These are phyloP conservation scores for Manihot esculenta DNA, from an alignment of 441 rosid species.

Conservation along the genomic window DNA sequence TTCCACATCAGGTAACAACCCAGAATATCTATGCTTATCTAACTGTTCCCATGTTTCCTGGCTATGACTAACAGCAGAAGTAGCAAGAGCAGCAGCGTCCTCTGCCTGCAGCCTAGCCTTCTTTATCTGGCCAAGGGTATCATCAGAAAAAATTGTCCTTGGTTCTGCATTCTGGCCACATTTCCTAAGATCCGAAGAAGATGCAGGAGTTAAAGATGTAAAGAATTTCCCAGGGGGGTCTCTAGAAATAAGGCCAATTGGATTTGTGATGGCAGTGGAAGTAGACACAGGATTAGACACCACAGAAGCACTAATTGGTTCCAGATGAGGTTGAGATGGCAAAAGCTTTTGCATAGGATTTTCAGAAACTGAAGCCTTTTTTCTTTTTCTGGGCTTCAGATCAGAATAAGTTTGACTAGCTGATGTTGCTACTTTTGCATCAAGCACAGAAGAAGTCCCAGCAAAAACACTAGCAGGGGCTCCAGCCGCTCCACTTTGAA, in stretches of 20 bases:
- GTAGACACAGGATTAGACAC: slow-evolving; percentile 35
- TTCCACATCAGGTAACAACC: slow-evolving; percentile 59
- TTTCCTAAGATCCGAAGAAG: slow-evolving; percentile 40
- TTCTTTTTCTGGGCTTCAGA: slow-evolving; percentile 76
- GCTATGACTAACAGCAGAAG: slow-evolving; percentile 68
- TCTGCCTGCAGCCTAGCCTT: slow-evolving; percentile 83
- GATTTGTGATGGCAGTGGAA: slow-evolving; percentile 40
- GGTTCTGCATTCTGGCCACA: slow-evolving; percentile 38
- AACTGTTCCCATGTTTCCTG: slow-evolving; percentile 76
- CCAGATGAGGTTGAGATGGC: slow-evolving; percentile 50
- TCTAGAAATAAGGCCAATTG: slow-evolving; percentile 44
- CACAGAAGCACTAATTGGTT: slow-evolving; percentile 40
- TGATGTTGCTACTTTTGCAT: slow-evolving; percentile 41
- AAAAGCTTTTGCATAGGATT: slow-evolving; percentile 44
- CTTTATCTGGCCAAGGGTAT: slow-evolving; percentile 53
- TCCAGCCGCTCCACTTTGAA: slow-evolving; percentile 43
- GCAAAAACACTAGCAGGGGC: slow-evolving; percentile 43
- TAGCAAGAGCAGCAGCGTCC: slow-evolving; percentile 78
- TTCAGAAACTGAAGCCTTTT: slow-evolving; percentile 55
- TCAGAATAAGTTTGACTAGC: slow-evolving; percentile 54
- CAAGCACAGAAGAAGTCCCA: slow-evolving; percentile 47
- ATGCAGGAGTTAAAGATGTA: slow-evolving; percentile 40
- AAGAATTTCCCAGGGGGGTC: slow-evolving; percentile 39
- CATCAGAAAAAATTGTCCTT: slow-evolving; percentile 59
- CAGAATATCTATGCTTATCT: slow-evolving; percentile 55